phyloP scores from a whole-genome alignment of 2,329 filamentous ascomycete genomes.

The Basipetospora chlamydospora region DNA sequence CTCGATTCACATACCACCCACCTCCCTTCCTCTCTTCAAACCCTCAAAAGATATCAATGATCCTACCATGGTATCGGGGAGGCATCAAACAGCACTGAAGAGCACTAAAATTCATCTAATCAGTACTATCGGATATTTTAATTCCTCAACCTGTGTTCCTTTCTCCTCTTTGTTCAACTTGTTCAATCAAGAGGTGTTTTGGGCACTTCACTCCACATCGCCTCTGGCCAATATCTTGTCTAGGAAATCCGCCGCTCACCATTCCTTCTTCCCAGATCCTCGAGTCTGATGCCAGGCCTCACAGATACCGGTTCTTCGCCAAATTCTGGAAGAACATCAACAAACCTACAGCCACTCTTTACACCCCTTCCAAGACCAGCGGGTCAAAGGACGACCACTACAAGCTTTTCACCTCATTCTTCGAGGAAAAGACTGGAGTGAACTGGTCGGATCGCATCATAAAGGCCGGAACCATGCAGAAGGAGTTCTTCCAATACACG shows the following conservation, averaged over 20 bases:
- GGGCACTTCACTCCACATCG: background rate
- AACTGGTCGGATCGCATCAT: constrained; percentile 42
- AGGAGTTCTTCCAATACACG: constrained; percentile 26
- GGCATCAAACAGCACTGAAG: too few species aligned
- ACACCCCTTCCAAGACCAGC: constrained; percentile 23
- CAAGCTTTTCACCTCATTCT: constrained; percentile 39
- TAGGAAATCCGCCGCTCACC: background rate
- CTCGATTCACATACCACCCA: background rate
- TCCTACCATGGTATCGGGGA: too few species aligned
- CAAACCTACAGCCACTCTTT: constrained; percentile 19
- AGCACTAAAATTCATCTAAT: too few species aligned
- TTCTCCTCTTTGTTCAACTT: background rate
- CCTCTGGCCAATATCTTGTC: background rate
- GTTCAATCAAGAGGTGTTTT: too few species aligned
- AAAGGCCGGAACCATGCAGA: constrained; percentile 16
- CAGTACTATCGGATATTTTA: background rate
- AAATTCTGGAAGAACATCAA: constrained; percentile 30
- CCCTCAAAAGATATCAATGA: too few species aligned
- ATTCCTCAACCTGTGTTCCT: background rate
- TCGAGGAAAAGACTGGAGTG: constrained; percentile 40
- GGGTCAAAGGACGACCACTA: constrained; percentile 29
- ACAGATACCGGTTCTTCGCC: constrained; percentile 45
- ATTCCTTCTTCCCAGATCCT: constrained; percentile 39
- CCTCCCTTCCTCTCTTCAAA: background rate
- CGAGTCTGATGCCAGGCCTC: constrained; percentile 45